A percentile compares a stretch with the other conserved stretches of the same genome.
Evolutionary conservation across 2,329 filamentous ascomycete genomes (phyloP).

Genomic region (Fusarium acutatum): DNA sequence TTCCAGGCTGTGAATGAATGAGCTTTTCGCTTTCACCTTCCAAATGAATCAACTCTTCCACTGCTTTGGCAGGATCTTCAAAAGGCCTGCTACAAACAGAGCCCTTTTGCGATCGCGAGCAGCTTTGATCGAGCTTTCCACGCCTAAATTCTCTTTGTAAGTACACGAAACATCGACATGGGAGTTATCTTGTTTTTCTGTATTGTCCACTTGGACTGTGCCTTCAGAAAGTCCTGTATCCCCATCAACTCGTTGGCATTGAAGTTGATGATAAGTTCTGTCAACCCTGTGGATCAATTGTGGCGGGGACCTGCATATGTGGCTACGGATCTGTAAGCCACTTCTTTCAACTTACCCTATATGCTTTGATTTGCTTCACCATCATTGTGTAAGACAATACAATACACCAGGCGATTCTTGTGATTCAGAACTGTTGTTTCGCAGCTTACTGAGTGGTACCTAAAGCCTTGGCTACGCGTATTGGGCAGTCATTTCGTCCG

Average conservation of each 20-base stretch:
- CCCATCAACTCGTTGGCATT: constrained; percentile 12
- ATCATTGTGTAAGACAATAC: not conserved
- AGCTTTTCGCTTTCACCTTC: constrained; percentile 1
- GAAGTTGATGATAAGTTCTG: constrained; percentile 41
- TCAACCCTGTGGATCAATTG: constrained; percentile 32
- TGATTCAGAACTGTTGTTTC: not conserved
- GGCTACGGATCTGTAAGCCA: constrained; percentile 27
- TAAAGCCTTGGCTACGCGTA: not conserved
- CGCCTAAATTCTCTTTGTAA: not conserved
- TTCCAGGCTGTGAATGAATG: not conserved
- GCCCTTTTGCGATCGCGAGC: constrained; percentile 35
- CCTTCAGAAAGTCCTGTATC: constrained; percentile 19
- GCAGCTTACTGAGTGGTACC: not conserved
- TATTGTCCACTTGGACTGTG: constrained; percentile 25
- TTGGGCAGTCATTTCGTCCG: not conserved
- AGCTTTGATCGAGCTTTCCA: constrained; percentile 20
- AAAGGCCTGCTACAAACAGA: constrained; percentile 37
- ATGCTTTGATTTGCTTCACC: not conserved
- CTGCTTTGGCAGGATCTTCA: constrained; percentile 35
- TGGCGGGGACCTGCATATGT: constrained; percentile 28
- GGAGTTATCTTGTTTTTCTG: not conserved
- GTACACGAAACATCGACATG: not conserved
- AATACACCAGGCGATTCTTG: not conserved
- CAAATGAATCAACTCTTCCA: constrained; percentile 18
- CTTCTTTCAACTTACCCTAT: constrained; percentile 1